A percentile compares a stretch with the other conserved stretches of the same genome.
phyloP scores from a whole-genome alignment of 2,329 filamentous ascomycete genomes.

The Trichoderma oligosporum region DNA sequence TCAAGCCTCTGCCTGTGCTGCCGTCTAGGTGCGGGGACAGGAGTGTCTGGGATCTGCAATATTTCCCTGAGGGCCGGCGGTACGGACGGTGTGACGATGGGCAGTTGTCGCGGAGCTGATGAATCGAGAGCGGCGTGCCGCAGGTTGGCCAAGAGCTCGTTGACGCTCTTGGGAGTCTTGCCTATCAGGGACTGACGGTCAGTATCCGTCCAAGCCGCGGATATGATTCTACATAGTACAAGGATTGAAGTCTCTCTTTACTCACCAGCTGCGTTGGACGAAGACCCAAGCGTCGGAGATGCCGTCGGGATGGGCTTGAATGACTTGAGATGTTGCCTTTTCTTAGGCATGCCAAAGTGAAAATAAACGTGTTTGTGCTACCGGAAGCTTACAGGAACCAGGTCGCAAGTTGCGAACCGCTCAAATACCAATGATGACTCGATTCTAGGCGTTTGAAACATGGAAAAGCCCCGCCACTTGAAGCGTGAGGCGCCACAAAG shows the following conservation, averaged over 20 bases:
- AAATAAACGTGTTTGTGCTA: conserved; percentile 6
- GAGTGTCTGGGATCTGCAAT: conserved; percentile 56
- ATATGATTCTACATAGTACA: too few relatives aligned
- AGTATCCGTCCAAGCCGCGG: conserved; percentile 3
- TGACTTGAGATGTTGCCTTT: conserved; percentile 53
- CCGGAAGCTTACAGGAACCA: conserved; percentile 18
- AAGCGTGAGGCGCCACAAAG: conserved; percentile 11
- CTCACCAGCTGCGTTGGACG: conserved; percentile 30
- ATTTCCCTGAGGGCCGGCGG: conserved; percentile 57
- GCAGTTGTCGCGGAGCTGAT: conserved; percentile 28
- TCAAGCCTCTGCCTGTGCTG: conserved; percentile 41
- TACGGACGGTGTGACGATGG: conserved; percentile 47
- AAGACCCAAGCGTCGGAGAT: conserved; percentile 37
- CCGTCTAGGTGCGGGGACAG: conserved; percentile 47
- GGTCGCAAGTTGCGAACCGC: conserved; percentile 15
- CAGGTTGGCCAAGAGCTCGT: conserved; percentile 56
- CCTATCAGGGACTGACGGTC: conserved; percentile 24
- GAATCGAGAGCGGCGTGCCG: conserved; percentile 43
- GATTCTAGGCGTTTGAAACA: neutral
- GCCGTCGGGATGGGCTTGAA: conserved; percentile 58
- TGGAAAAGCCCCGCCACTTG: neutral
- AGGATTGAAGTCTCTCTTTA: too few relatives aligned
- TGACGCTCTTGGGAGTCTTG: conserved; percentile 45
- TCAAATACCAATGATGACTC: neutral
- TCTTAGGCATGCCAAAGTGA: conserved; percentile 56